These are phyloP conservation scores for Globisporangium megalacanthum DNA, from an alignment of 352 stramenopile genomes.

Conservation along the genomic window DNA sequence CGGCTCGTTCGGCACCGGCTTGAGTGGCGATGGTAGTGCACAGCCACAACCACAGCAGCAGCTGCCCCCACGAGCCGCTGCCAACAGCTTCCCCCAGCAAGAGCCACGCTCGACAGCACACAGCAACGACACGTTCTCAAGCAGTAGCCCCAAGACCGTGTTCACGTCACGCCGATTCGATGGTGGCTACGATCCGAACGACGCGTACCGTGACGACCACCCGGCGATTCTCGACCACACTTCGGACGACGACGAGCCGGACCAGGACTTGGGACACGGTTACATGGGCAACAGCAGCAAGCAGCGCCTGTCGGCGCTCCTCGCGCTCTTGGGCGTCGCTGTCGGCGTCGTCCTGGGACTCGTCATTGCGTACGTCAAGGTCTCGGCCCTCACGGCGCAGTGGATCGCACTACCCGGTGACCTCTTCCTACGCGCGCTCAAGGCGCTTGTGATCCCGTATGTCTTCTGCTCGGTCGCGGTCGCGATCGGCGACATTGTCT, in stretches of 20 bases:
- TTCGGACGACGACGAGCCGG: conserved; percentile 5
- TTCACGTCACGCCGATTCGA: conserved; percentile 28
- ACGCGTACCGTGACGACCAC: conserved; percentile 7
- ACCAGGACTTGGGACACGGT: neutral
- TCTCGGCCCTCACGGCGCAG: conserved; percentile 32
- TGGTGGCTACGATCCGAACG: neutral
- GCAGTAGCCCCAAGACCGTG: conserved; percentile 34
- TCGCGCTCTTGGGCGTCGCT: conserved; percentile 42
- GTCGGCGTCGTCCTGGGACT: conserved; percentile 45
- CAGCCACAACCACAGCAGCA: neutral
- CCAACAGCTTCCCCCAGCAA: neutral
- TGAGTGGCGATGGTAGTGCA: too few species aligned
- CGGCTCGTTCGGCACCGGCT: conserved; percentile 8
- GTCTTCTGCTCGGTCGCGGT: conserved; percentile 79
- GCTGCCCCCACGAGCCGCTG: neutral
- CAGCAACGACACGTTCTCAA: conserved; percentile 11
- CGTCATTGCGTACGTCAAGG: conserved; percentile 30
- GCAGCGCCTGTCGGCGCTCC: too few species aligned
- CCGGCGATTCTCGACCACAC: conserved; percentile 11
- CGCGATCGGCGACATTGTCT: conserved; percentile 69
- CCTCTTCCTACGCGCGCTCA: conserved; percentile 70
- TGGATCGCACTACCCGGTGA: conserved; percentile 72
- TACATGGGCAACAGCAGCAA: conserved; percentile 17
- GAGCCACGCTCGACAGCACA: conserved; percentile 1
- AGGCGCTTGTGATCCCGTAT: conserved; percentile 73